phyloP scores from a whole-genome alignment of 495 filamentous ascomycete genomes.

The Podospora didyma region DNA sequence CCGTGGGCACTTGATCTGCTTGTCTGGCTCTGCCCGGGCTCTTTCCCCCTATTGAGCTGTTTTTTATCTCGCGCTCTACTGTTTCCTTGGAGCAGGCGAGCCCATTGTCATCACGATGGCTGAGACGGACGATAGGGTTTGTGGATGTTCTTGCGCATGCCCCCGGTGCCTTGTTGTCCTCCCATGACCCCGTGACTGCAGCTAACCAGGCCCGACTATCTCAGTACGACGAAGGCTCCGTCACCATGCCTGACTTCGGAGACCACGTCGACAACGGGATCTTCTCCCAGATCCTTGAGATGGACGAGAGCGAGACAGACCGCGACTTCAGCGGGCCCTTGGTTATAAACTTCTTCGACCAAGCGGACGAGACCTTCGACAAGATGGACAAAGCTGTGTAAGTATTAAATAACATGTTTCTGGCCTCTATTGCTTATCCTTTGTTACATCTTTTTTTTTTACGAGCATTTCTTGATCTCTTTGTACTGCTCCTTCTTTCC shows the following conservation, averaged over 20 bases:
- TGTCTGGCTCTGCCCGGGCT: conserved; percentile 2
- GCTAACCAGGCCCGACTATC: neutral
- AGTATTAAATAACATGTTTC: conserved; percentile 39
- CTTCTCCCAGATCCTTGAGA: conserved; percentile 94
- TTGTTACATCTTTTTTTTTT: neutral
- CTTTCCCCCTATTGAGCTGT: neutral
- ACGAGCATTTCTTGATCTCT: too few relatives aligned
- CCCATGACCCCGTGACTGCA: neutral
- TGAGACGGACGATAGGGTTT: conserved; percentile 19
- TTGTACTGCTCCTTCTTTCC: too few relatives aligned
- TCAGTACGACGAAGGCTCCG: conserved; percentile 18
- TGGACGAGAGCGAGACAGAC: conserved; percentile 85
- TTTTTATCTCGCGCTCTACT: neutral
- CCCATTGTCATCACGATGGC: conserved; percentile 7
- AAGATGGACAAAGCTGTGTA: conserved; percentile 85
- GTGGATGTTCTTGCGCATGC: conserved; percentile 5
- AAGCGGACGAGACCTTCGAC: conserved; percentile 78
- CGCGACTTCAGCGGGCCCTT: conserved; percentile 76
- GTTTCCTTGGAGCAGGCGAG: neutral
- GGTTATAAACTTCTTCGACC: conserved; percentile 88
- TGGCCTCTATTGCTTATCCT: neutral
- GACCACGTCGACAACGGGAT: conserved; percentile 74
- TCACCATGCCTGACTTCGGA: conserved; percentile 43
- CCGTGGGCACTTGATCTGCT: conserved; percentile 6
- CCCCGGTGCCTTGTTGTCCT: neutral